Percentiles rank a stretch among this genome's conserved stretches.
Evolutionary conservation across 805 yeast genomes (phyloP).

Genomic region (Barnettozyma sucrosica): DNA sequence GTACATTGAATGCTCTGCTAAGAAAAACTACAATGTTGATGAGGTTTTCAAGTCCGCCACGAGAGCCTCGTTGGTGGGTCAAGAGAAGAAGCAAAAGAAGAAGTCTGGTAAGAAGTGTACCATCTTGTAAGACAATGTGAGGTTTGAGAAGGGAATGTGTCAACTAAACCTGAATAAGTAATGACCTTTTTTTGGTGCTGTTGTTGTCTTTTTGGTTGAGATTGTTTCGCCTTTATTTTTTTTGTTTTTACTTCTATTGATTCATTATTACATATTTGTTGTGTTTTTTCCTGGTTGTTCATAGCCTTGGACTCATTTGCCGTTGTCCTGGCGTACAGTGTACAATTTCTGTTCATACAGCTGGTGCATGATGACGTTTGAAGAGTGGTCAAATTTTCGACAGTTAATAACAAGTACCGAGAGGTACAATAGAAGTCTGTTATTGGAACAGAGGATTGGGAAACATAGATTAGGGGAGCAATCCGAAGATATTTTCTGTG

Average conservation of each 20-base stretch:
- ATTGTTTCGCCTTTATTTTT: background rate
- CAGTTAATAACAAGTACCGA: too few relatives aligned
- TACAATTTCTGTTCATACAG: too few relatives aligned
- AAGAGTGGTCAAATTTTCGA: too few relatives aligned
- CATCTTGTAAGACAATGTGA: slow-evolving; percentile 42
- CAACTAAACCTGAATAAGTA: background rate
- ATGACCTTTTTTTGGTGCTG: background rate
- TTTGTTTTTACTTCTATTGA: background rate
- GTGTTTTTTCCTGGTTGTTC: background rate
- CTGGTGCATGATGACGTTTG: too few relatives aligned
- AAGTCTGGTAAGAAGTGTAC: slow-evolving; percentile 52
- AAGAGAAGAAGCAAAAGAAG: slow-evolving; percentile 43
- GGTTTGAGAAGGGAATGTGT: background rate
- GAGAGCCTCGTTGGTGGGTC: slow-evolving; percentile 68
- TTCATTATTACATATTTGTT: background rate
- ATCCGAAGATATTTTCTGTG: too few relatives aligned
- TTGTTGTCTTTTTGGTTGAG: background rate
- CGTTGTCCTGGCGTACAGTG: too few relatives aligned
- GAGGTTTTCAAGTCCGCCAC: slow-evolving; percentile 93
- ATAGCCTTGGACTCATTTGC: background rate
- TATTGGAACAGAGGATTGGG: too few relatives aligned
- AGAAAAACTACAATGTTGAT: slow-evolving; percentile 84
- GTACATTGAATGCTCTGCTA: slow-evolving; percentile 90
- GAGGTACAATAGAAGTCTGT: too few relatives aligned
- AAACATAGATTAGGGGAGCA: too few relatives aligned